Evolutionary conservation across 345 rosid genomes (phyloP).

Genomic region (Populus deltoides): DNA sequence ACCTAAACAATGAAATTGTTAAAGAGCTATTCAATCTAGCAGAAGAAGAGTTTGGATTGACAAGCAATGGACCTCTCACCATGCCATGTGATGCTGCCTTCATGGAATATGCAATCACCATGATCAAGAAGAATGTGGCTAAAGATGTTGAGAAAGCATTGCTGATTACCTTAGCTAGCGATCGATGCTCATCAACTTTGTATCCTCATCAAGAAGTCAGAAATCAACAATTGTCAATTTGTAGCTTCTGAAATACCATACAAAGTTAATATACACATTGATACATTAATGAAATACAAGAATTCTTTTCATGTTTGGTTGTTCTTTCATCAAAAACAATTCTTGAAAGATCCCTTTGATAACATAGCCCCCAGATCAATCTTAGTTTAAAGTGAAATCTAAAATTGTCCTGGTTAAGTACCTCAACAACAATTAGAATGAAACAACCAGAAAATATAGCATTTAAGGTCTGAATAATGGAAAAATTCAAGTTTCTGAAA

Average conservation of each 20-base stretch:
- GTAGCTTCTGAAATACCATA: not conserved
- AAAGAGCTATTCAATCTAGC: constrained; percentile 16
- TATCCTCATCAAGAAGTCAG: not conserved
- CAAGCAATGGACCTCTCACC: constrained; percentile 12
- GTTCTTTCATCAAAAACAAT: not conserved
- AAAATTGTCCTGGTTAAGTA: too few species aligned
- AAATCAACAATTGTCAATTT: not conserved
- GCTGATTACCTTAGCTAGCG: not conserved
- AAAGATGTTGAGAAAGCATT: constrained; percentile 5
- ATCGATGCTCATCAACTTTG: not conserved
- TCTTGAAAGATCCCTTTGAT: too few species aligned
- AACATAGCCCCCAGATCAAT: too few species aligned
- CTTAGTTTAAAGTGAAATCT: too few species aligned
- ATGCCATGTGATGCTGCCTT: constrained; percentile 17
- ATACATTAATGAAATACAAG: not conserved
- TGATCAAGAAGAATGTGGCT: not conserved
- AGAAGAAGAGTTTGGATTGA: constrained; percentile 14
- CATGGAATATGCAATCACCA: constrained; percentile 4
- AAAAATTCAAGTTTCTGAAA: too few species aligned
- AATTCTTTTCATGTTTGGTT: not conserved
- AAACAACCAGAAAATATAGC: too few species aligned
- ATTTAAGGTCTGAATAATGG: too few species aligned
- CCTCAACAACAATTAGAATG: too few species aligned
- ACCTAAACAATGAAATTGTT: constrained; percentile 7
- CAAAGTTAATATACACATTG: not conserved